phyloP scores from a whole-genome alignment of 768 basidiomycete genomes.

The Glaciozyma antarctica region DNA sequence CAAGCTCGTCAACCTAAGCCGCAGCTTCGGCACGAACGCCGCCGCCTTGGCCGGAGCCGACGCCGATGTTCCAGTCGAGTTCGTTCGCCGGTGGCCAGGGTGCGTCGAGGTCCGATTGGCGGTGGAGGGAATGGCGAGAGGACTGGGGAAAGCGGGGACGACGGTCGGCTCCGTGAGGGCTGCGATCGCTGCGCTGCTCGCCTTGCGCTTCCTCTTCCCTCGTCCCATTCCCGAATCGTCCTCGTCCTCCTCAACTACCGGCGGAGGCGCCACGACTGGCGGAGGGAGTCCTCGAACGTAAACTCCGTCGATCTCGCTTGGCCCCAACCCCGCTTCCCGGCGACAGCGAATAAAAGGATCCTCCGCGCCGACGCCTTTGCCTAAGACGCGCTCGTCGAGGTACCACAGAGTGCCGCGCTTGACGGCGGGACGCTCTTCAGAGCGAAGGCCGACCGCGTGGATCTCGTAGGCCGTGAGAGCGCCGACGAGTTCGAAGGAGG shows the following conservation, averaged over 20 bases:
- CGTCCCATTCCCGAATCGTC: slow-evolving; percentile 30
- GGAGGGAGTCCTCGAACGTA: slow-evolving; percentile 19
- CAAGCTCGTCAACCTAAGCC: slow-evolving; percentile 19
- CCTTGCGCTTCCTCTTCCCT: slow-evolving; percentile 31
- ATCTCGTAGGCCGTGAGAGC: slow-evolving; percentile 28
- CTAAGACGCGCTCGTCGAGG: slow-evolving; percentile 29
- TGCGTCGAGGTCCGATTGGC: no score
- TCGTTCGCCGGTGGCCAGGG: no score
- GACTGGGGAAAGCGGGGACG: no score
- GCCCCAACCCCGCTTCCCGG: slow-evolving; percentile 12
- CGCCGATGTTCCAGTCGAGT: neutral
- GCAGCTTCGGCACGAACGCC: slow-evolving; percentile 12
- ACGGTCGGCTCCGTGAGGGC: neutral
- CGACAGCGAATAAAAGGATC: slow-evolving; percentile 27
- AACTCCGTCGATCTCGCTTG: slow-evolving; percentile 17
- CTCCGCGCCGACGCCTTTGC: slow-evolving; percentile 14
- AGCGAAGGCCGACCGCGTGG: slow-evolving; percentile 32
- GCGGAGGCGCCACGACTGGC: slow-evolving; percentile 8
- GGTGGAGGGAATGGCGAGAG: no score
- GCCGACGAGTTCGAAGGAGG: slow-evolving; percentile 33
- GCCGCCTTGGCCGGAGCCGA: slow-evolving; percentile 13
- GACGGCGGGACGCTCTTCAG: slow-evolving; percentile 32
- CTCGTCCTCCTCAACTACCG: slow-evolving; percentile 16
- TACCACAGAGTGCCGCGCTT: slow-evolving; percentile 37
- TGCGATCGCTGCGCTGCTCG: slow-evolving; percentile 28